Evolutionary conservation across 495 filamentous ascomycete genomes (phyloP).

Genomic region (Penicillium canariense): DNA sequence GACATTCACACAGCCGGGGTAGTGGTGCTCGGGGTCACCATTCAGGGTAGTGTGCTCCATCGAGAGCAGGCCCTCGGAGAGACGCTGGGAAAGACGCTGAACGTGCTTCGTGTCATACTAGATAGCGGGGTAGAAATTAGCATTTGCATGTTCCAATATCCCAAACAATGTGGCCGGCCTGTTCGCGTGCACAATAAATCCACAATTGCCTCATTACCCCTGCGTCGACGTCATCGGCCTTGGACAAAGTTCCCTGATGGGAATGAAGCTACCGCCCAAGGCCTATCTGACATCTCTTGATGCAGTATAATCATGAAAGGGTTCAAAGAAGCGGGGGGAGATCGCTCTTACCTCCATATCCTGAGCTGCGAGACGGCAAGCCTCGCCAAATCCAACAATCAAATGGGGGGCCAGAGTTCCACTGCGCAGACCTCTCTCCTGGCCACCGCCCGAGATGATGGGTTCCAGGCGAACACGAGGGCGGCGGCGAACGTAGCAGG

Average conservation of each 20-base stretch:
- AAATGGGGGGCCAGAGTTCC: constrained; percentile 89
- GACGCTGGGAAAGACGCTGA: constrained; percentile 73
- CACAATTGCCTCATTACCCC: constrained; percentile 45
- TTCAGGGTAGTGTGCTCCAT: constrained; percentile 93
- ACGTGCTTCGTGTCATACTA: constrained; percentile 92
- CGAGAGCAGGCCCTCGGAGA: constrained; percentile 74
- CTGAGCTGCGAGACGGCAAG: constrained; percentile 83
- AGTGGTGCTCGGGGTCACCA: constrained; percentile 77
- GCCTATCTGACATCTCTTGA: constrained; percentile 57
- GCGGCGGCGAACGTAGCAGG: constrained; percentile 88
- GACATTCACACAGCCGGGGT: constrained; percentile 96
- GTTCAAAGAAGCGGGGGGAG: constrained; percentile 3
- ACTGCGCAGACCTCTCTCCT: constrained; percentile 90
- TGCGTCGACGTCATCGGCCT: constrained; percentile 50
- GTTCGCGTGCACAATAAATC: constrained; percentile 1
- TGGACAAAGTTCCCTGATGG: constrained; percentile 32
- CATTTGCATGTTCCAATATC: background rate
- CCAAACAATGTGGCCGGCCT: background rate
- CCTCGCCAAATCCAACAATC: constrained; percentile 91
- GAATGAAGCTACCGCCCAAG: constrained; percentile 44
- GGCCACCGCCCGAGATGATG: constrained; percentile 92
- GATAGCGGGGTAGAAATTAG: constrained; percentile 26
- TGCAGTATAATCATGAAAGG: constrained; percentile 52
- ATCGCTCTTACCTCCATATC: constrained; percentile 75
- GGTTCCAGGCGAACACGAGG: constrained; percentile 93